Evolutionary conservation across 352 stramenopile genomes (phyloP).

Genomic region (Plasmopara viticola): DNA sequence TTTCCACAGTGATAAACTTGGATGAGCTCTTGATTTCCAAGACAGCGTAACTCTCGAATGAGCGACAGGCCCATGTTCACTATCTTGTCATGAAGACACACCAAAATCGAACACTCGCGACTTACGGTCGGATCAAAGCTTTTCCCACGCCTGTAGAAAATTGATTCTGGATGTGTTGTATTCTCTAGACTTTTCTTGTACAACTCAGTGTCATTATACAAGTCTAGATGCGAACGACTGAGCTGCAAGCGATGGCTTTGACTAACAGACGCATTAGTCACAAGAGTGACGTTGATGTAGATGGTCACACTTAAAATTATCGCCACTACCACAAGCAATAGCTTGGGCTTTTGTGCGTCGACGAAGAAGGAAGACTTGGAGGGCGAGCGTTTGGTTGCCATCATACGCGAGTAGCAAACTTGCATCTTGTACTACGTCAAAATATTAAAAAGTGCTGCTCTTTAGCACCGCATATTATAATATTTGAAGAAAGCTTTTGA

Average conservation of each 20-base stretch:
- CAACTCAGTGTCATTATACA: constrained; percentile 15
- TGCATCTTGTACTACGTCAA: no score
- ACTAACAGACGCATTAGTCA: constrained; percentile 11
- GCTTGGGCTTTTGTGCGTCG: neutral
- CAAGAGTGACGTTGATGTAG: constrained; percentile 19
- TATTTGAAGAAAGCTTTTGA: no score
- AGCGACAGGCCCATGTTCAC: constrained; percentile 13
- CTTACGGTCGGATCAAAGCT: constrained; percentile 7
- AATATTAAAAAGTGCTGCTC: no score
- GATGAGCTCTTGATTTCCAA: constrained; percentile 17
- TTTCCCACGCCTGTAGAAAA: constrained; percentile 6
- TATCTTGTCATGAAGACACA: constrained; percentile 11
- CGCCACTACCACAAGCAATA: constrained; percentile 4
- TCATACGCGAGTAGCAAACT: no score
- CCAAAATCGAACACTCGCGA: constrained; percentile 5
- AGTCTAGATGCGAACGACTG: constrained; percentile 13
- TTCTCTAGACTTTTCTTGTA: constrained; percentile 4
- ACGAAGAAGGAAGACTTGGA: neutral
- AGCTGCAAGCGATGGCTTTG: constrained; percentile 7
- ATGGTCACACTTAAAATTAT: constrained; percentile 12
- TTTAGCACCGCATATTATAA: no score
- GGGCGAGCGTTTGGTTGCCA: no score
- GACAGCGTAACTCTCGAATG: constrained; percentile 17
- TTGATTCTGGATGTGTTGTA: constrained; percentile 5
- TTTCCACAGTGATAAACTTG: constrained; percentile 19